Conservation (phyloP, 805 yeast genomes). For the Candida silvicultrix region DNA sequence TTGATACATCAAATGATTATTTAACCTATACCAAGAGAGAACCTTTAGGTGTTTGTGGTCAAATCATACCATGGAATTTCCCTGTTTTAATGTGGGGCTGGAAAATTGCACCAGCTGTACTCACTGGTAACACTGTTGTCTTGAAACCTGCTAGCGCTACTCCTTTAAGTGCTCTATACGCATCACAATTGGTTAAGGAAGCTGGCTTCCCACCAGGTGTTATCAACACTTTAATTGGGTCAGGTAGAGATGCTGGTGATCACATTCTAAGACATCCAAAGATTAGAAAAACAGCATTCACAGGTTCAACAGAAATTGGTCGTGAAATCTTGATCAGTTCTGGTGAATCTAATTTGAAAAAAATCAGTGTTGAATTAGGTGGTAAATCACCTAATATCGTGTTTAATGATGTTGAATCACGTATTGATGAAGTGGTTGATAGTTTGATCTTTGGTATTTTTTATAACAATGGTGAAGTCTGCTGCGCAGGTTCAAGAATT, state of each 20-base stretch:
- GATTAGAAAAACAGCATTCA: slow-evolving; percentile 41
- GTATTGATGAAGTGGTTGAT: slow-evolving; percentile 31
- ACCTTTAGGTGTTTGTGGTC: slow-evolving; percentile 1
- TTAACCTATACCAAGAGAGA: background rate
- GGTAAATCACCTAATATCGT: slow-evolving; percentile 1
- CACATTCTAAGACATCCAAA: slow-evolving; percentile 34
- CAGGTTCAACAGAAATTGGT: slow-evolving; percentile 43
- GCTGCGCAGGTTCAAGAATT: slow-evolving; percentile 53
- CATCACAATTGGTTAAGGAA: background rate
- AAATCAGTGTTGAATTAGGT: slow-evolving; percentile 30
- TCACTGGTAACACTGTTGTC: slow-evolving; percentile 23
- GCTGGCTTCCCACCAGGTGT: slow-evolving; percentile 28
- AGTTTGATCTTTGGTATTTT: slow-evolving; percentile 45
- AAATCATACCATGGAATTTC: background rate
- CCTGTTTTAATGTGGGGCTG: slow-evolving; percentile 1
- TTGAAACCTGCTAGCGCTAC: slow-evolving; percentile 25
- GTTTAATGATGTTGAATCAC: background rate
- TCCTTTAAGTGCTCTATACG: slow-evolving; percentile 27
- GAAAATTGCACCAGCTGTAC: background rate
- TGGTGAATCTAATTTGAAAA: slow-evolving; percentile 30
- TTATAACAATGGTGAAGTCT: slow-evolving; percentile 53
- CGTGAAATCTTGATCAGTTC: slow-evolving; percentile 31
- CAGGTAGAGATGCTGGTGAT: slow-evolving; percentile 33
- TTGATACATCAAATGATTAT: background rate
- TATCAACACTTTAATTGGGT: slow-evolving; percentile 28